phyloP scores from a whole-genome alignment of 2,329 filamentous ascomycete species.

The Penicillium decumbens region DNA sequence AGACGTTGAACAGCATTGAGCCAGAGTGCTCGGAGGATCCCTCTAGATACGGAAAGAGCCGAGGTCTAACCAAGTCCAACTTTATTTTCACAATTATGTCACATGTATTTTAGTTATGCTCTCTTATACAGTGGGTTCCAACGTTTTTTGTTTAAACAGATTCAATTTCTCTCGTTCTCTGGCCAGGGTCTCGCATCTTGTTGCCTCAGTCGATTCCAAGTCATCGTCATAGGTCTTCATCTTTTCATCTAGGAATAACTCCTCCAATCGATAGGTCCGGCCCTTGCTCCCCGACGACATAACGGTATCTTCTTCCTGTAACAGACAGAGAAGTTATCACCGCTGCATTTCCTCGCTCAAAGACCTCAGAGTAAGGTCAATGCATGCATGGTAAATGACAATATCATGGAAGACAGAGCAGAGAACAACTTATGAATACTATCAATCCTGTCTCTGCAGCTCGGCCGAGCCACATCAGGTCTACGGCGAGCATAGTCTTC shows the following conservation, averaged over 20 bases:
- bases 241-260: slow-evolving; percentile 11
- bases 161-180: not conserved
- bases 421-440: slow-evolving; percentile 15
- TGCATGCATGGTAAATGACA: slow-evolving; percentile 24
- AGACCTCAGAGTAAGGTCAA: too few species aligned
- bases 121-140: not conserved
- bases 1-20: not conserved
- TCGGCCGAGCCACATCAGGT: slow-evolving; percentile 1
- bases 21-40: slow-evolving; percentile 5
- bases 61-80: slow-evolving; percentile 10
- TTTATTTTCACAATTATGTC: not conserved
- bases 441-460: slow-evolving; percentile 11
- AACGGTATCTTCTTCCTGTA: slow-evolving; percentile 27
- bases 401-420: slow-evolving; percentile 25
- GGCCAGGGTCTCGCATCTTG: not conserved
- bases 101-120: not conserved
- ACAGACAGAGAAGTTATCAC: slow-evolving; percentile 35
- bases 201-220: slow-evolving; percentile 1
- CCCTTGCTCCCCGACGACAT: slow-evolving; percentile 21
- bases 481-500: not conserved
- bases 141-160: not conserved
- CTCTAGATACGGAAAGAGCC: slow-evolving; percentile 13
- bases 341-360: slow-evolving; percentile 36
- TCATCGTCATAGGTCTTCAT: slow-evolving; percentile 14
- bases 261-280: slow-evolving; percentile 29